phyloP scores from a whole-genome alignment of 192 early-diverging fungal genomes.

The Coemansia sp. region DNA sequence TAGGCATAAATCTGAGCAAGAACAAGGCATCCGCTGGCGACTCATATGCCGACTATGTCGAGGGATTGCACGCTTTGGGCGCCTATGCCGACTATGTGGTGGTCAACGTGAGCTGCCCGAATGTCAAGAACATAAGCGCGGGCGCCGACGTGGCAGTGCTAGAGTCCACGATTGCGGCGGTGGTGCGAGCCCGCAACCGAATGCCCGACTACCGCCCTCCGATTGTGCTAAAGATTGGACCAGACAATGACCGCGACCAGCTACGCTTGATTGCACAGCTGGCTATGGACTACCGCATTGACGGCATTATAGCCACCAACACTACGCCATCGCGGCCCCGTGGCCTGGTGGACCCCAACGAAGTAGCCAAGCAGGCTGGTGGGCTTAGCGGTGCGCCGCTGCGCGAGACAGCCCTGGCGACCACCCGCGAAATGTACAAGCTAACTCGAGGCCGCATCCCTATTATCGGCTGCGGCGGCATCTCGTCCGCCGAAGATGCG shows the following conservation, averaged over 20 bases:
- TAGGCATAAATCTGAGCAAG: slow-evolving; percentile 88
- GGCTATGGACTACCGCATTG: slow-evolving; percentile 63
- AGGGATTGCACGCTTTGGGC: slow-evolving; percentile 68
- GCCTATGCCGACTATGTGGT: slow-evolving; percentile 84
- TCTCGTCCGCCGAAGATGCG: slow-evolving; percentile 70
- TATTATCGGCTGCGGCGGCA: slow-evolving; percentile 87
- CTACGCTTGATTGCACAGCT: slow-evolving; percentile 76
- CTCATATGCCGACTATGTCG: slow-evolving; percentile 74
- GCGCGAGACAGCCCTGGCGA: slow-evolving; percentile 64
- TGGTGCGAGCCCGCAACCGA: slow-evolving; percentile 52
- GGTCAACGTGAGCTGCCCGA: slow-evolving; percentile 85
- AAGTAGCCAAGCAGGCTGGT: slow-evolving; percentile 58
- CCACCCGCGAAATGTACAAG: slow-evolving; percentile 69
- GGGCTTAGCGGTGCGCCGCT: slow-evolving; percentile 81
- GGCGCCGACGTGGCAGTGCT: slow-evolving; percentile 69
- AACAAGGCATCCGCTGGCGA: slow-evolving; percentile 72
- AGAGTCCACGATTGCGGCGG: slow-evolving; percentile 63
- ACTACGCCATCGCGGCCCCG: slow-evolving; percentile 76
- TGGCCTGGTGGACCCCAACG: slow-evolving; percentile 45
- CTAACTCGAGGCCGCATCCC: slow-evolving; percentile 71
- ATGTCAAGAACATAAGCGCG: slow-evolving; percentile 76
- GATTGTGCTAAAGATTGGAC: slow-evolving; percentile 86
- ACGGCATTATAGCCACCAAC: slow-evolving; percentile 87
- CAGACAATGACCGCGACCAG: slow-evolving; percentile 72
- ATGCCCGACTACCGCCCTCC: slow-evolving; percentile 59